A percentile compares a stretch with the other conserved stretches of the same genome.
These are phyloP conservation scores for Russula compacta DNA, from an alignment of 768 basidiomycete genomes.

Conservation along the genomic window DNA sequence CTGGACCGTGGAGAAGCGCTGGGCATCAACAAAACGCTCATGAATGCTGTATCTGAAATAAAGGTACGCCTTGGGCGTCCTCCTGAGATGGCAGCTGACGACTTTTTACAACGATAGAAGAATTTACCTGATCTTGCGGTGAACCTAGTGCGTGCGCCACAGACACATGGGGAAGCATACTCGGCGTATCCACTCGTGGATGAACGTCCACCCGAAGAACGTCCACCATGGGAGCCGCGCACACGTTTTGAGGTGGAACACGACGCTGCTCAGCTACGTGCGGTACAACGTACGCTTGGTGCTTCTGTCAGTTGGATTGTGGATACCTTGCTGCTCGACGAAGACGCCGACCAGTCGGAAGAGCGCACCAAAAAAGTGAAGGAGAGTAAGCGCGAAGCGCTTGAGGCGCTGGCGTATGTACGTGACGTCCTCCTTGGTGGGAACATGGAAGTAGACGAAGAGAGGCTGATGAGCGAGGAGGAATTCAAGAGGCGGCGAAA, in stretches of 20 bases:
- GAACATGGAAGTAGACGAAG: slow-evolving; percentile 50
- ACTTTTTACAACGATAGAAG: slow-evolving; percentile 7
- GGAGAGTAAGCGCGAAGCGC: slow-evolving; percentile 45
- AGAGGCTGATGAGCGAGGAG: slow-evolving; percentile 51
- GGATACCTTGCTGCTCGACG: slow-evolving; percentile 54
- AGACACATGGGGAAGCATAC: slow-evolving; percentile 30
- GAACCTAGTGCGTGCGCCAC: slow-evolving; percentile 52
- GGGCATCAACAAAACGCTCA: slow-evolving; percentile 76
- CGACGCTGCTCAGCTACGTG: slow-evolving; percentile 45
- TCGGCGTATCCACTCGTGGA: slow-evolving; percentile 55
- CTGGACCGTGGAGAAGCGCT: slow-evolving; percentile 70
- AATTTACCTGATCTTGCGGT: slow-evolving; percentile 81
- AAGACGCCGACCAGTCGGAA: slow-evolving; percentile 33
- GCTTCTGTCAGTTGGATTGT: slow-evolving; percentile 68
- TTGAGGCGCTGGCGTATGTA: slow-evolving; percentile 71
- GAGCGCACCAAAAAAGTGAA: slow-evolving; percentile 37
- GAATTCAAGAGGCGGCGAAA: slow-evolving; percentile 34
- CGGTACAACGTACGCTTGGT: slow-evolving; percentile 56
- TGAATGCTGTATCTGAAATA: slow-evolving; percentile 71
- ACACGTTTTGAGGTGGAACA: slow-evolving; percentile 63
- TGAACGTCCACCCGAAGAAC: slow-evolving; percentile 47
- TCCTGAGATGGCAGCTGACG: slow-evolving; percentile 10
- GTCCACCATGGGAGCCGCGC: slow-evolving; percentile 60
- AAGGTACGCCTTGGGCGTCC: slow-evolving; percentile 38
- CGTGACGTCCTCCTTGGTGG: slow-evolving; percentile 60